Base-by-base conservation (phyloP, 2,329 filamentous ascomycete species). In the Fonsecaea pugnacius region DNA sequence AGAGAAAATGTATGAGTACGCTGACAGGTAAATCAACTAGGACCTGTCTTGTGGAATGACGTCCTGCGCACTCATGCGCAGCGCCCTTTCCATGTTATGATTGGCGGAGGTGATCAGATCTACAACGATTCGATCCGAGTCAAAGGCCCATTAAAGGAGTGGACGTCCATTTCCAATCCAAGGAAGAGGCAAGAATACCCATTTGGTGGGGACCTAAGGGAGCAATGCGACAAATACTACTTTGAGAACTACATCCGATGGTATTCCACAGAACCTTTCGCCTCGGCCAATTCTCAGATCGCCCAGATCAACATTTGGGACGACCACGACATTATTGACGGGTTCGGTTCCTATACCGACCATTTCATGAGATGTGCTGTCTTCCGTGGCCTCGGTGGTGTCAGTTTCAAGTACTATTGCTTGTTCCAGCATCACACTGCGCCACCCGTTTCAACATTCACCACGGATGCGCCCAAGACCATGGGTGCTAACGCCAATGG, bases 51-150 rank as follows among this genome's bases (percentile, higher is more conserved):
- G 33, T 89, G 87, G 87, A 85, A 88, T 67, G 86, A 89, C 67
- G 87, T 88, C 35, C 73, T 88, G 62, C 83, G 86, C 52, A 78
- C 85, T 63, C 87, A 89, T 70, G 80, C 80, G 70, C 73, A 83
- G 73, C 81, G 80, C 67, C 85, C 86, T 7, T 87, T 89, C 74
- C 85, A 87, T 72, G 84, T 87, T 69, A 91, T 89, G 88, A 85
- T 97, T 67, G 94, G 94, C 58, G 94, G 94, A 63, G 94, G 94
- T 64, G 94, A 98, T 74, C 94, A 97, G 78, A 87, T 89, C 70
- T 89, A 89, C 77, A 88, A 89, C 69, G 87, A 89, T 62, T 91
- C 91, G 27, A 91, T 98, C 69, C 86, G 94, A 67, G 91, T 96
- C 1, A 82, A 88, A 58, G 94, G 93, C 0, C 94, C 94, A 1